Base-by-base conservation (phyloP, 2,329 filamentous ascomycete species). In the Phaeophleospora eucalypticola region DNA sequence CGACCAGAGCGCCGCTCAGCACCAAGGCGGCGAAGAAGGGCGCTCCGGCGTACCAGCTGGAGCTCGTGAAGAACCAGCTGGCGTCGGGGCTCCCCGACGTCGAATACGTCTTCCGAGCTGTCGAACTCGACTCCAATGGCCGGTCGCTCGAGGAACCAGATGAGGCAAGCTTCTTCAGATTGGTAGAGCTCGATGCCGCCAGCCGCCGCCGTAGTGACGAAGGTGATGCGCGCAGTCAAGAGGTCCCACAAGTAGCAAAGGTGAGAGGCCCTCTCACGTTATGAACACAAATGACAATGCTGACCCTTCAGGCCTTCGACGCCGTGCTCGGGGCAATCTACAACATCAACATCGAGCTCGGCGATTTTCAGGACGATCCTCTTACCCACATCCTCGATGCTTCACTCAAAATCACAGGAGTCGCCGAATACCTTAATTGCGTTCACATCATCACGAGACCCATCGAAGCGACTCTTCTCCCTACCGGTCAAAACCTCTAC, bases 281-380 rank as follows among this genome's bases (percentile, higher is more conserved):
- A 6, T 29, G 7, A 29, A 6, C 24, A 29, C 6, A 12, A 29
- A 7, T 29, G 24, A 29, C 12, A 6, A 29, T 29, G 24, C 24
- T 29, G 12, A 29, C 12, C 12, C 24, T 12, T 10, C 56, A 70
- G 51, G 58, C 59, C 39, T 77, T 71, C 58, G 64, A 72, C 39
- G 63, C 65, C 29, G 65, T 78, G 15, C 60, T 78, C 43, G 70
- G 71, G 29, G 65, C 70, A 16, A 69, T 77, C 54, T 76, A 77
- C 64, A 68, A 69, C 37, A 16, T 10, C 63, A 62, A 16, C 1
- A 60, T 75, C 27, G 49, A 62, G 8, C 63, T 77, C 34, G 67
- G 68, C 43, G 65, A 72, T 49, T 57, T 58, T 3, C 58, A 59
- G 42, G 62, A 68, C 45, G 58, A 62, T 4, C 56, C 54, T 32